A percentile compares a stretch with the other conserved stretches of the same genome.
These are phyloP conservation scores for Microdochium paspali DNA, from an alignment of 2,329 filamentous ascomycete species.

Conservation along the genomic window DNA sequence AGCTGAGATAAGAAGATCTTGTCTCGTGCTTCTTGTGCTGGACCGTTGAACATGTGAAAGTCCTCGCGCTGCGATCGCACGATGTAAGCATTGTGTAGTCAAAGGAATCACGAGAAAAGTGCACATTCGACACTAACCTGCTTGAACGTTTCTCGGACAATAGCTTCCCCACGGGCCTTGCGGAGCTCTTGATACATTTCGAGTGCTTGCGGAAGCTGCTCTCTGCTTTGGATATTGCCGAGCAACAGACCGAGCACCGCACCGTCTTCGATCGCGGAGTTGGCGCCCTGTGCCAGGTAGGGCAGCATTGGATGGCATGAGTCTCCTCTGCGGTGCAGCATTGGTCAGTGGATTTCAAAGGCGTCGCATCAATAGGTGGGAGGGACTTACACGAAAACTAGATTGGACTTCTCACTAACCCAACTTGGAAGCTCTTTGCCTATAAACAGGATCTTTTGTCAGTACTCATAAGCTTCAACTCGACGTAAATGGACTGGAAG, in stretches of 20 bases:
- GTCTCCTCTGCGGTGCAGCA: slow-evolving; percentile 33
- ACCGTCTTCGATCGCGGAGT: slow-evolving; percentile 59
- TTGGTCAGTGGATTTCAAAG: not conserved
- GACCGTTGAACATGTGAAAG: slow-evolving; percentile 44
- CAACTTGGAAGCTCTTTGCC: slow-evolving; percentile 41
- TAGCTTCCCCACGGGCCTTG: slow-evolving; percentile 38
- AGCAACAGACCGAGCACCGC: slow-evolving; percentile 53
- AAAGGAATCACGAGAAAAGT: too few relatives aligned
- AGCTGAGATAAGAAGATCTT: slow-evolving; percentile 45
- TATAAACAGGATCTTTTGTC: slow-evolving; percentile 6
- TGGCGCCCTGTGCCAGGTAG: slow-evolving; percentile 56
- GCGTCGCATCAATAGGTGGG: slow-evolving; percentile 18
- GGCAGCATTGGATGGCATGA: slow-evolving; percentile 57
- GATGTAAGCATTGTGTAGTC: too few relatives aligned
- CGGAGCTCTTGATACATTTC: slow-evolving; percentile 35
- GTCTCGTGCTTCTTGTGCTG: slow-evolving; percentile 49
- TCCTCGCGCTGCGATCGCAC: slow-evolving; percentile 28
- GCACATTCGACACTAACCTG: slow-evolving; percentile 17
- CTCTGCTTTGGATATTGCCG: slow-evolving; percentile 33
- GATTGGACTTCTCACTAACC: slow-evolving; percentile 41
- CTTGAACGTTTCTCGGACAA: slow-evolving; percentile 54
- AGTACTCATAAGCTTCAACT: not conserved
- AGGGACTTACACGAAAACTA: slow-evolving; percentile 34
- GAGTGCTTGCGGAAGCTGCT: slow-evolving; percentile 34
- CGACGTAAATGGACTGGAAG: not conserved